Percentiles rank a stretch among this genome's conserved stretches.
These are phyloP conservation scores for Arthrobotrys pseudoclavata DNA, from an alignment of 2,329 filamentous ascomycete species.

Conservation along the genomic window DNA sequence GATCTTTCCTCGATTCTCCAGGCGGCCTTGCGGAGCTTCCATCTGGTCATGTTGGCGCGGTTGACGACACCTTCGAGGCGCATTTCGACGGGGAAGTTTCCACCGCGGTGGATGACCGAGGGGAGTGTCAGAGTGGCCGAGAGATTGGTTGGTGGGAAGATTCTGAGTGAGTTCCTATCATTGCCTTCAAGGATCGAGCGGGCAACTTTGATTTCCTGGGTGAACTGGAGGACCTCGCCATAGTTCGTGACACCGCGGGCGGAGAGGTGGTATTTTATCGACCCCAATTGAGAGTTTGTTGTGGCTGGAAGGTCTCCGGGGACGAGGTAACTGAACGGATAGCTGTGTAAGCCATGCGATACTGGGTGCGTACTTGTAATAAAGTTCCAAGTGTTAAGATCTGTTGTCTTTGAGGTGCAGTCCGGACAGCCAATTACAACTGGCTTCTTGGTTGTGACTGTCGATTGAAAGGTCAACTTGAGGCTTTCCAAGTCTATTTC, in stretches of 20 bases:
- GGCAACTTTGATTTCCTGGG: conserved; percentile 78
- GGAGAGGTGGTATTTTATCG: conserved; percentile 82
- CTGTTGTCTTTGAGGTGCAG: conserved; percentile 79
- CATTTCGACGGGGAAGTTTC: conserved; percentile 82
- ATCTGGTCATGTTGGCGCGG: conserved; percentile 80
- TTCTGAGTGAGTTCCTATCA: conserved; percentile 89
- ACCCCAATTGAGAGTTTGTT: conserved; percentile 79
- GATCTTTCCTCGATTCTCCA: conserved; percentile 94
- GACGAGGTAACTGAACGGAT: conserved; percentile 90
- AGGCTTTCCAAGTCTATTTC: conserved; percentile 78
- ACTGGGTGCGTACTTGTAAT: conserved; percentile 70
- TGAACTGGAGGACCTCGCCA: conserved; percentile 75
- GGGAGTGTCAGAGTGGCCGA: conserved; percentile 86
- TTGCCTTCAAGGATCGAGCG: conserved; percentile 82
- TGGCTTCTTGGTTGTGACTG: conserved; percentile 82
- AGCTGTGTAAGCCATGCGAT: conserved; percentile 76
- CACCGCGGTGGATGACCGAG: conserved; percentile 86
- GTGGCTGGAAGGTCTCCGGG: conserved; percentile 87
- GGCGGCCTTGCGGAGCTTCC: conserved; percentile 89
- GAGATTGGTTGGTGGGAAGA: conserved; percentile 96
- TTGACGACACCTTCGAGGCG: conserved; percentile 87
- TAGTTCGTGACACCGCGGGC: conserved; percentile 75
- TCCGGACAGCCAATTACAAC: conserved; percentile 82
- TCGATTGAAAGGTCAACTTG: conserved; percentile 78
- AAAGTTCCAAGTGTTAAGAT: conserved; percentile 84